These are phyloP conservation scores for Echinosophora koreensis DNA, from an alignment of 306 rosid species.

Conservation along the genomic window DNA sequence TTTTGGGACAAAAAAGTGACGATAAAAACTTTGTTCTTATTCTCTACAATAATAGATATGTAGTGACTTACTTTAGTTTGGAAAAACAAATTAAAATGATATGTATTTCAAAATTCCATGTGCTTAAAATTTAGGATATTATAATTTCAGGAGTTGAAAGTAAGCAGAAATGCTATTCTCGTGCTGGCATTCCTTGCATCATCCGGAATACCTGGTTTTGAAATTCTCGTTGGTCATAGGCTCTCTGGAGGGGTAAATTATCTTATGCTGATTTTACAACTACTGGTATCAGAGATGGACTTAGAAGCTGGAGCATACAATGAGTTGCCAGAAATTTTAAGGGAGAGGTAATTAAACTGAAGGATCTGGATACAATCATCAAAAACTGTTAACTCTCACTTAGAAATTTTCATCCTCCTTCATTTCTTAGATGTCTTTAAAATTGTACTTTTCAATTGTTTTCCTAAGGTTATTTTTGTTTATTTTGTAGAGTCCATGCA, in stretches of 20 bases:
- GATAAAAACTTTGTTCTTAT: slow-evolving; percentile 32
- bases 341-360: slow-evolving; percentile 74
- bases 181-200: slow-evolving; percentile 90
- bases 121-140: slow-evolving; percentile 34
- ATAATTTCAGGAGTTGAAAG: slow-evolving; percentile 75
- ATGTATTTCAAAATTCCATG: slow-evolving; percentile 1
- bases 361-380: slow-evolving; percentile 1
- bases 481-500: slow-evolving; percentile 5
- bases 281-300: slow-evolving; percentile 66
- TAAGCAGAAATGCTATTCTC: slow-evolving; percentile 67
- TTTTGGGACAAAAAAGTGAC: slow-evolving; percentile 9
- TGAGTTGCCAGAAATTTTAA: slow-evolving; percentile 57
- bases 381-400: slow-evolving; percentile 12
- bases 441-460: not conserved
- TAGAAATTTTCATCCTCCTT: not conserved
- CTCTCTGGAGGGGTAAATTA: slow-evolving; percentile 62
- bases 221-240: slow-evolving; percentile 64
- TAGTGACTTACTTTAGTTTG: slow-evolving; percentile 28
- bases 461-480: not conserved
- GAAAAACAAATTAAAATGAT: not conserved
- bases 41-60: slow-evolving; percentile 12
- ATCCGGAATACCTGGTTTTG: slow-evolving; percentile 85
- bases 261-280: slow-evolving; percentile 77
- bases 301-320: slow-evolving; percentile 52
- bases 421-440: not conserved